These are phyloP conservation scores for Agastache rugosa DNA, from an alignment of 257 asterid species.

Conservation along the genomic window DNA sequence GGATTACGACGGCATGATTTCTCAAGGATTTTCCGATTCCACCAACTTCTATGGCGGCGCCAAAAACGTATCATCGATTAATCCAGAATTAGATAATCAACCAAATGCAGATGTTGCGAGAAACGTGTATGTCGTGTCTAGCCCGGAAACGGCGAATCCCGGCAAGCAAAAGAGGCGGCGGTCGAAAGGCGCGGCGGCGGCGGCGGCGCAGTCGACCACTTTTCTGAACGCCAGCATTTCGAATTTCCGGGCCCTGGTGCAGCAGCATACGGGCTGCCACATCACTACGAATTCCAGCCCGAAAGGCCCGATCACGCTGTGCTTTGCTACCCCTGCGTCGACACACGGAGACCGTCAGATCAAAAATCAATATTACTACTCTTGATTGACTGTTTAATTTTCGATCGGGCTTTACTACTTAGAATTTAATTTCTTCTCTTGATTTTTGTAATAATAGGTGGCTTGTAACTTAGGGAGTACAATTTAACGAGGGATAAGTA, in stretches of 20 bases:
- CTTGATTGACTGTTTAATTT: not conserved
- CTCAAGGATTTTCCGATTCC: conserved; percentile 21
- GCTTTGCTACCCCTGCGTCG: conserved; percentile 41
- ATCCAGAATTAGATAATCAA: not conserved
- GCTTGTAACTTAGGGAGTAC: not conserved
- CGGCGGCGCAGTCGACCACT: conserved; percentile 50
- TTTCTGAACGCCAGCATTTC: conserved; percentile 56
- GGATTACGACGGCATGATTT: not conserved
- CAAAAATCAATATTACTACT: not conserved
- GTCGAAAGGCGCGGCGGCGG: conserved; percentile 34
- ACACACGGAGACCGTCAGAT: not conserved
- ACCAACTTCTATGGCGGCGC: not conserved
- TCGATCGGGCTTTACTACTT: not conserved
- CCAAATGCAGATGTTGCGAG: not conserved
- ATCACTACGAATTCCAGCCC: conserved; percentile 21
- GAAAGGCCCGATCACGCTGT: conserved; percentile 64
- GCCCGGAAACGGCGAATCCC: conserved; percentile 34
- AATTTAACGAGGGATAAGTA: not conserved
- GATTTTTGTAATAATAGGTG: not conserved
- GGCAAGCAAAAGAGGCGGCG: conserved; percentile 46
- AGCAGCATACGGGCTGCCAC: conserved; percentile 68
- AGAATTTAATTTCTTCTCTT: not conserved
- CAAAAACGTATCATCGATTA: not conserved
- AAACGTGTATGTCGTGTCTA: not conserved
- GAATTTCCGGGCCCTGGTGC: conserved; percentile 65